These are phyloP conservation scores for Hypomyces perniciosus DNA, from an alignment of 2,329 filamentous ascomycete species.

Conservation along the genomic window DNA sequence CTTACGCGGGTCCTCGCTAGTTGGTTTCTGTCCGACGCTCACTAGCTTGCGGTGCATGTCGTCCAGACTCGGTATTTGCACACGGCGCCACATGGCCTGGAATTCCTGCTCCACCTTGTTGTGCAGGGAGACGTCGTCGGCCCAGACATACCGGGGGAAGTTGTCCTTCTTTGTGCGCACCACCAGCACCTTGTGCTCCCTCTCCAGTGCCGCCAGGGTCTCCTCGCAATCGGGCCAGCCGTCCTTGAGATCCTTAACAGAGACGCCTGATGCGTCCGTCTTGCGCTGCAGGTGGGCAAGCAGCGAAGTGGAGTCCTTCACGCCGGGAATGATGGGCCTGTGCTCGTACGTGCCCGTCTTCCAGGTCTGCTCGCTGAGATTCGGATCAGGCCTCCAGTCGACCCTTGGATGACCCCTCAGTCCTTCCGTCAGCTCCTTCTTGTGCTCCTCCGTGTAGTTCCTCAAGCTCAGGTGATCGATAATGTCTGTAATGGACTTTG, in stretches of 20 bases:
- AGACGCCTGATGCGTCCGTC: slow-evolving; percentile 71
- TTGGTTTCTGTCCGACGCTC: slow-evolving; percentile 74
- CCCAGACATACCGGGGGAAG: slow-evolving; percentile 79
- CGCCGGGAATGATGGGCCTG: slow-evolving; percentile 72
- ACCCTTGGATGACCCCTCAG: slow-evolving; percentile 60
- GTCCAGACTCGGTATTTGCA: slow-evolving; percentile 67
- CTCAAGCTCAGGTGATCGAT: slow-evolving; percentile 73
- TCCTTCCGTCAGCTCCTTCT: slow-evolving; percentile 60
- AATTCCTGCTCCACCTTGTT: slow-evolving; percentile 78
- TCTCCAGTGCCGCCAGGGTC: slow-evolving; percentile 71
- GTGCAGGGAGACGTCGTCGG: slow-evolving; percentile 73
- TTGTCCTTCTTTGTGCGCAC: slow-evolving; percentile 90
- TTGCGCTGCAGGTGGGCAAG: slow-evolving; percentile 76
- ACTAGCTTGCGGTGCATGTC: slow-evolving; percentile 73
- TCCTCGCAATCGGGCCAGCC: slow-evolving; percentile 85
- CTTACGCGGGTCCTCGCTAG: slow-evolving; percentile 68
- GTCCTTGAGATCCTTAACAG: slow-evolving; percentile 88
- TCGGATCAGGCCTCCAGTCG: slow-evolving; percentile 48
- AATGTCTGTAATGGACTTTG: slow-evolving; percentile 69
- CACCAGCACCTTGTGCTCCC: slow-evolving; percentile 73
- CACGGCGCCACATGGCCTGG: slow-evolving; percentile 73
- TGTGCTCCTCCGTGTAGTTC: slow-evolving; percentile 53
- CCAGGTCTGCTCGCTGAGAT: slow-evolving; percentile 62
- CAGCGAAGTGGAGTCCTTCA: slow-evolving; percentile 70
- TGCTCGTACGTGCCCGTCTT: slow-evolving; percentile 71